Percentiles rank a stretch among this genome's conserved stretches.
Evolutionary conservation across 2,329 filamentous ascomycete genomes (phyloP).

Genomic region (Fusarium circinatum): DNA sequence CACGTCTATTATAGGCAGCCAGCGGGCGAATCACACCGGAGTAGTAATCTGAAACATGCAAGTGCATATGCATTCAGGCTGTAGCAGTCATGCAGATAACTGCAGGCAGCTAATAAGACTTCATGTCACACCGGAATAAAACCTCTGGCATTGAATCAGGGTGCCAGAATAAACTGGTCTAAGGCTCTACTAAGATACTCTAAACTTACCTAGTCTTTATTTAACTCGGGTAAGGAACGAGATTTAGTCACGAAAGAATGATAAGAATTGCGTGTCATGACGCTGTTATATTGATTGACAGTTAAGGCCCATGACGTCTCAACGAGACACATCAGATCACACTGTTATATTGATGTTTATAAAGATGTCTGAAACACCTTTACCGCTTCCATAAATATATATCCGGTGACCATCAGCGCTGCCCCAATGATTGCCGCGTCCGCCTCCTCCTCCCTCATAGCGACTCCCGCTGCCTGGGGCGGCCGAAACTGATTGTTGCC

Average conservation of each 20-base stretch:
- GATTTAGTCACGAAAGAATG: neutral
- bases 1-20: too few species aligned
- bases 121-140: too few species aligned
- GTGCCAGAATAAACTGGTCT: neutral
- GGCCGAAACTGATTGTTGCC: neutral
- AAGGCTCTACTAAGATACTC: neutral
- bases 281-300: too few species aligned
- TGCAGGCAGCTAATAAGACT: too few species aligned
- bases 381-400: neutral
- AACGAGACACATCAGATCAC: too few species aligned
- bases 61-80: neutral
- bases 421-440: neutral
- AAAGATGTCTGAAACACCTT: neutral
- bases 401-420: neutral
- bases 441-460: neutral
- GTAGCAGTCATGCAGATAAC: neutral
- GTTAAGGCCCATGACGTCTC: too few species aligned
- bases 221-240: too few species aligned
- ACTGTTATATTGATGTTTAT: neutral
- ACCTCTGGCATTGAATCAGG: neutral
- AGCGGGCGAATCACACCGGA: neutral
- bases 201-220: neutral
- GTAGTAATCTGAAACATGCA: neutral
- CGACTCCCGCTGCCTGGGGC: neutral
- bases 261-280: neutral